Percentiles rank a stretch among this genome's conserved stretches.
Evolutionary conservation across 2,329 filamentous ascomycete species (phyloP).

Genomic region (Exophiala sideris): DNA sequence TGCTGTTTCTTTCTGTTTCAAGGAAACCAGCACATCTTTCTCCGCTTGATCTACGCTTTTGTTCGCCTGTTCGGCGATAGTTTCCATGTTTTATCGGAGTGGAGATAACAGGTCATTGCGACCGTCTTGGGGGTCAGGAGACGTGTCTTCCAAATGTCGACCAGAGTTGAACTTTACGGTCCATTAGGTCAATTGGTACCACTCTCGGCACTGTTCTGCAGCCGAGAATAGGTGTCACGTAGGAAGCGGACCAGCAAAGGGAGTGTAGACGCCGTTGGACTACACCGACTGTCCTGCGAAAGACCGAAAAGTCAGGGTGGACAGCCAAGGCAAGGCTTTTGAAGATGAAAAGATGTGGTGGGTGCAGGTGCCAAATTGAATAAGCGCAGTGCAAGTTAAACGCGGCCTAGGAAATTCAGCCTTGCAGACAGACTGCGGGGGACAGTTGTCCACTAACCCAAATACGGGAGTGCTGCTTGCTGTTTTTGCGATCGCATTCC

Average conservation of each 20-base stretch:
- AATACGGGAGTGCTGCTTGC: too few relatives aligned
- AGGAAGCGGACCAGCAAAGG: not conserved
- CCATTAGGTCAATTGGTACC: conserved; percentile 19
- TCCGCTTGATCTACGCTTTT: conserved; percentile 45
- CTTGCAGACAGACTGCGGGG: too few relatives aligned
- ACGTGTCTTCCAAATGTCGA: conserved; percentile 19
- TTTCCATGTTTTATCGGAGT: conserved; percentile 25
- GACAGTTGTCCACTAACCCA: too few relatives aligned
- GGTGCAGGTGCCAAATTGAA: too few relatives aligned
- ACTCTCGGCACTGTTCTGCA: conserved; percentile 11
- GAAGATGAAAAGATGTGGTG: too few relatives aligned
- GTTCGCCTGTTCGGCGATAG: conserved; percentile 46
- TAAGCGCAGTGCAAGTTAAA: too few relatives aligned
- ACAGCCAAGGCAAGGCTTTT: not conserved
- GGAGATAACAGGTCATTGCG: conserved; percentile 26
- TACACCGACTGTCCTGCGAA: not conserved
- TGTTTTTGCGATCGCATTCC: too few relatives aligned
- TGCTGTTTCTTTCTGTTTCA: conserved; percentile 28
- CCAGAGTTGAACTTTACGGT: conserved; percentile 19
- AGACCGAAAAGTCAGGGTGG: not conserved
- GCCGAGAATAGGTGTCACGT: conserved; percentile 8
- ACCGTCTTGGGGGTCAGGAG: conserved; percentile 25
- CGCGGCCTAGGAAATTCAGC: too few relatives aligned
- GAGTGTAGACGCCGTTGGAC: not conserved
- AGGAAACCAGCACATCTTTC: conserved; percentile 38